Percentiles rank a stretch among this genome's conserved stretches.
These are phyloP conservation scores for Xylaria sp. DNA, from an alignment of 2,329 filamentous ascomycete genomes.

Conservation along the genomic window DNA sequence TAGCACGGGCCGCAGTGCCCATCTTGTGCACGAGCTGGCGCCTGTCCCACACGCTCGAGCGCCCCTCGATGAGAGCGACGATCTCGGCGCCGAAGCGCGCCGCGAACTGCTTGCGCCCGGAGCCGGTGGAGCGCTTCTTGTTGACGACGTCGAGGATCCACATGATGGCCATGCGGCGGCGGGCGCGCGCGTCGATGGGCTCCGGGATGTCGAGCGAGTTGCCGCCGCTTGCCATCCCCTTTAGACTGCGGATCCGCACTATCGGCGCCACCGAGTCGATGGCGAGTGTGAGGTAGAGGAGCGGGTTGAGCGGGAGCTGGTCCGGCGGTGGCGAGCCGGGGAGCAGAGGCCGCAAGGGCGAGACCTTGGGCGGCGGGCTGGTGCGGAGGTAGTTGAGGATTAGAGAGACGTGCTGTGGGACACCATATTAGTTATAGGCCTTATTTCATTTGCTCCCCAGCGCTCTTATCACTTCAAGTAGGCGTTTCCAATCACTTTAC, in stretches of 20 bases:
- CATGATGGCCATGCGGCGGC: constrained; percentile 77
- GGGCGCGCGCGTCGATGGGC: constrained; percentile 75
- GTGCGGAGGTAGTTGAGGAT: constrained; percentile 87
- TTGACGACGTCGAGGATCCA: constrained; percentile 90
- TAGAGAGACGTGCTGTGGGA: constrained; percentile 75
- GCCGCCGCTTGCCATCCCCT: constrained; percentile 85
- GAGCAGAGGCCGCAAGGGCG: constrained; percentile 72
- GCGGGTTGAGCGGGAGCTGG: constrained; percentile 85
- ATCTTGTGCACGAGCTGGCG: constrained; percentile 79
- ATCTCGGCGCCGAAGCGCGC: constrained; percentile 84
- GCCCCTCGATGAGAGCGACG: constrained; percentile 84
- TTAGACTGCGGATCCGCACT: constrained; percentile 76
- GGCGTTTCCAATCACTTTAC: too few species aligned
- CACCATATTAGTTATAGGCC: constrained; percentile 1
- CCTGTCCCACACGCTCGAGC: constrained; percentile 83
- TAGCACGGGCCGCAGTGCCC: constrained; percentile 78
- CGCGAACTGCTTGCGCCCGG: constrained; percentile 74
- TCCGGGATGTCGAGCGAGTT: constrained; percentile 80
- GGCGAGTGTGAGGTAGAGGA: constrained; percentile 86
- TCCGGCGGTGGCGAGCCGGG: constrained; percentile 77
- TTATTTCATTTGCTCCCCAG: background rate
- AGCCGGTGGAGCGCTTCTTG: constrained; percentile 76
- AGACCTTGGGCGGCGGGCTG: constrained; percentile 76
- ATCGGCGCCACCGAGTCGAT: constrained; percentile 93
- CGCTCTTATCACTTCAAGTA: too few species aligned